Evolutionary conservation across 768 basidiomycete genomes (phyloP), one percentile per base, ranked within the genome.

Genomic region (Auriscalpium vulgare): DNA sequence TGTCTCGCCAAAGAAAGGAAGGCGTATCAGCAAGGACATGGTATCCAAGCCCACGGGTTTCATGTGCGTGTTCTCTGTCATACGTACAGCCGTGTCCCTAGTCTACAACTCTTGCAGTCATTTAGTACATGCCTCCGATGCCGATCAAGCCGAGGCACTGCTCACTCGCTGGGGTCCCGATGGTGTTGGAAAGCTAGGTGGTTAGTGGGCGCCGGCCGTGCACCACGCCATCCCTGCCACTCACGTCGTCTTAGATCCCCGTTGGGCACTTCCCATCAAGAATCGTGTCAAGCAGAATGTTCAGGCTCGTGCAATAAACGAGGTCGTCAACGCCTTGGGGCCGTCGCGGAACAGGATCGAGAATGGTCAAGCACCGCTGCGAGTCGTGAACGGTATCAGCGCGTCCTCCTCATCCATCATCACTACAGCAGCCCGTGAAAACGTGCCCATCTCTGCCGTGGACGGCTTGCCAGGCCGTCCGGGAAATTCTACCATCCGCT

Each of bases 181-280:
- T 71, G 85, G 91, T 43, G 72, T 91, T 69, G 91, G 91, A 57
- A 94, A 95, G 71, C 74, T 94, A 51, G 90, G 87, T 74, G 87
- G 91, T 91, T 65, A 72, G 83, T 40, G 2, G 38, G 50, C 36
- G 14, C 54, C 17, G 47, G 52, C 48, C 37, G 55, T 44, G 52
- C 61, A 59, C 65, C 56, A 49, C 29, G 14, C 45, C 35, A 56
- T 35, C 11, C 44, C 54, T 38, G n/a, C 50, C 53, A 37, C 59
- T 55, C 48, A 69, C 67, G 59, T 55, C 55, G 58, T 60, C 62
- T 63, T 68, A 92, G 91, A 91, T 78, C 91, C 91, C 61, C 81
- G 78, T 59, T 94, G 92, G 92, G 91, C 90, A 45, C 79, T 76
- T 68, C 89, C 90, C 60, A 92, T 94, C 74, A 94, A 93, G 75